These are phyloP conservation scores for Fistulifera solaris DNA, from an alignment of 108 stramenopile genomes.

Conservation along the genomic window DNA sequence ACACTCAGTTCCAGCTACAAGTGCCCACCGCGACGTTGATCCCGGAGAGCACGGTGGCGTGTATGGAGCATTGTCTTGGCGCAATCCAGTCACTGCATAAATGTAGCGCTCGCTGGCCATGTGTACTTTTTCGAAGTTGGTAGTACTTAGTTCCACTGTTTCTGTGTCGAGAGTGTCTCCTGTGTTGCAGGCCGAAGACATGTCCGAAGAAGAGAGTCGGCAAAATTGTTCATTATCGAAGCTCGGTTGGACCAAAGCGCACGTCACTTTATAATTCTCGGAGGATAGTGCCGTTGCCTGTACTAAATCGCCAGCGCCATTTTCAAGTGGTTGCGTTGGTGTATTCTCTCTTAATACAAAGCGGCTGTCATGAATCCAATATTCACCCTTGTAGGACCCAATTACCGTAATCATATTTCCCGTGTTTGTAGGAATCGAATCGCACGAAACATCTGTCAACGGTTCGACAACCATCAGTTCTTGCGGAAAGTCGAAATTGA, in stretches of 20 bases:
- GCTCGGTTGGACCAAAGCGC: constrained; percentile 7
- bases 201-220: background rate
- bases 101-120: background rate
- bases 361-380: constrained; percentile 13
- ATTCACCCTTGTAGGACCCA: background rate
- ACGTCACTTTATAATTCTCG: background rate
- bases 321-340: constrained; percentile 12
- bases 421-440: no score
- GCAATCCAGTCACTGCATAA: background rate
- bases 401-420: background rate
- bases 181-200: no score
- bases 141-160: no score
- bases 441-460: no score
- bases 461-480: no score
- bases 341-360: constrained; percentile 18
- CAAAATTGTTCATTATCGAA: constrained; percentile 35
- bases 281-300: background rate
- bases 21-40: background rate
- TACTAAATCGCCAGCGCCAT: constrained; percentile 17
- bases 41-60: background rate
- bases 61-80: no score
- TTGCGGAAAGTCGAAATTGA: no score
- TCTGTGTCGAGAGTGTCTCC: no score
- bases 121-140: background rate
- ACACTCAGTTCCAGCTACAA: no score